Evolutionary conservation across 2,329 filamentous ascomycete genomes (phyloP).

Genomic region (Hymenoscyphus repandus): DNA sequence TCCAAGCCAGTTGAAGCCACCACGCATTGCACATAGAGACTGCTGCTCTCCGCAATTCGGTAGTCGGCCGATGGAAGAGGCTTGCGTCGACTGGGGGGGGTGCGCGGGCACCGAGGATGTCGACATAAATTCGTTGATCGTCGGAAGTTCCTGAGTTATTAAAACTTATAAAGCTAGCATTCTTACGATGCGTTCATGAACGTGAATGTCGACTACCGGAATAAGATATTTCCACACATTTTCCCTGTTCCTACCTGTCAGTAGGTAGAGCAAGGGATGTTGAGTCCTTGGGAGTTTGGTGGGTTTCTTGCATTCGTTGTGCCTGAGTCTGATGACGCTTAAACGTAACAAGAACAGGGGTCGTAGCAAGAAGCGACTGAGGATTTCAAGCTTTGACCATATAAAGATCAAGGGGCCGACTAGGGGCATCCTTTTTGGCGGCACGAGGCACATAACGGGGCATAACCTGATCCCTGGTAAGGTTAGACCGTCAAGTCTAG

Average conservation of each 20-base stretch:
- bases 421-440: not conserved
- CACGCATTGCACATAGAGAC: too few species aligned
- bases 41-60: not conserved
- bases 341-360: slow-evolving; percentile 9
- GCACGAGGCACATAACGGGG: too few species aligned
- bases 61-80: not conserved
- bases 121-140: not conserved
- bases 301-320: not conserved
- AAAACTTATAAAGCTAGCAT: not conserved
- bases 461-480: not conserved
- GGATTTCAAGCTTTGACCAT: not conserved
- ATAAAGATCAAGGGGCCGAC: not conserved
- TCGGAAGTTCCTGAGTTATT: not conserved
- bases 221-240: too few species aligned
- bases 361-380: not conserved
- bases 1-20: not conserved
- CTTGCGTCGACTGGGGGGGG: not conserved
- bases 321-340: slow-evolving; percentile 2
- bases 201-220: too few species aligned
- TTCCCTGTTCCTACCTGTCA: too few species aligned
- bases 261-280: too few species aligned
- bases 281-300: too few species aligned
- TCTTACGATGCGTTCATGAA: too few species aligned
- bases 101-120: not conserved
- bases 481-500: not conserved